Evolutionary conservation across 2,329 filamentous ascomycete species (phyloP).

Genomic region (Ophiostoma novo-ulmi): DNA sequence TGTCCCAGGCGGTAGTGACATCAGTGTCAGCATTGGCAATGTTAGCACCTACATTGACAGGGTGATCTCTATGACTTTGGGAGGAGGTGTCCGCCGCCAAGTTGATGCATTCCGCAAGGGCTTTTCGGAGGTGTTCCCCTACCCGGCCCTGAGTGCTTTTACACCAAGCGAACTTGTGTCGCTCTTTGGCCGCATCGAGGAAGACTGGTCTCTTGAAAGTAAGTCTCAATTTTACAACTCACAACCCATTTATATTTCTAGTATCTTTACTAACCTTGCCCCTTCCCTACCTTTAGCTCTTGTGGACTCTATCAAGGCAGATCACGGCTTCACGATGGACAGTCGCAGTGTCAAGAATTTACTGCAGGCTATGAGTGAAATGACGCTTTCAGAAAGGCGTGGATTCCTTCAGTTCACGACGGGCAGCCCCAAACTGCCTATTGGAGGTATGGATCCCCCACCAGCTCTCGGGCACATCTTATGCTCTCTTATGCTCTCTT

Average conservation of each 20-base stretch:
- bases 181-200: conserved; percentile 85
- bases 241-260: not conserved
- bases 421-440: conserved; percentile 94
- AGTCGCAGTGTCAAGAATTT: conserved; percentile 92
- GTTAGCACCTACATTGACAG: conserved; percentile 83
- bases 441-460: conserved; percentile 70
- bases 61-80: conserved; percentile 86
- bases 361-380: conserved; percentile 88
- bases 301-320: conserved; percentile 97
- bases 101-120: conserved; percentile 85
- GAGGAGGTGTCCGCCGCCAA: conserved; percentile 80
- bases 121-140: conserved; percentile 95
- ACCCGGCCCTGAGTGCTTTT: conserved; percentile 85
- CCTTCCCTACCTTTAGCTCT: conserved; percentile 53
- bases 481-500: not conserved
- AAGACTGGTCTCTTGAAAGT: conserved; percentile 98
- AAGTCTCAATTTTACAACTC: conserved; percentile 39
- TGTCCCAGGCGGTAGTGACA: conserved; percentile 66
- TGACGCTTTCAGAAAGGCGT: conserved; percentile 67
- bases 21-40: conserved; percentile 79
- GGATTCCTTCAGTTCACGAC: conserved; percentile 98
- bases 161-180: conserved; percentile 93
- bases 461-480: not conserved
- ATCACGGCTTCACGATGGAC: conserved; percentile 98
- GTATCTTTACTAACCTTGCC: not conserved